Evolutionary conservation across 345 rosid genomes (phyloP).

Genomic region (Citrus reticulata): DNA sequence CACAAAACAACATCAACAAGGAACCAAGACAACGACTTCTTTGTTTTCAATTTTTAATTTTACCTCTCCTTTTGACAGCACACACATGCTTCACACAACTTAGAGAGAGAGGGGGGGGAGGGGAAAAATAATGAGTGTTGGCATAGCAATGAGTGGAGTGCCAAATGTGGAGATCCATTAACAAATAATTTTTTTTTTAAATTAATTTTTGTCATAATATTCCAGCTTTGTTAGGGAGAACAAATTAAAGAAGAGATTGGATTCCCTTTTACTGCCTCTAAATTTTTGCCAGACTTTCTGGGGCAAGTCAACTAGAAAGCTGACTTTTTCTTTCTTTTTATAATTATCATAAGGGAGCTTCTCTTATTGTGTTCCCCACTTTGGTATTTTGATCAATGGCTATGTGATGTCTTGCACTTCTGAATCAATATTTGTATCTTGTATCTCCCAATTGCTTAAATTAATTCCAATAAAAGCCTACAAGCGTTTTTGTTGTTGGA

Average conservation of each 20-base stretch:
- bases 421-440: no score
- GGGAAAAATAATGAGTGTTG: neutral
- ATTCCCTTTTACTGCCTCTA: slow-evolving; percentile 42
- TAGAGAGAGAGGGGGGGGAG: neutral
- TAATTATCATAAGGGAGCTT: neutral
- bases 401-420: slow-evolving; percentile 12
- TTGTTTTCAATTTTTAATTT: slow-evolving; percentile 14
- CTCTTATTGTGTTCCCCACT: slow-evolving; percentile 47
- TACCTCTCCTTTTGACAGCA: slow-evolving; percentile 29
- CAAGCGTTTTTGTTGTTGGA: neutral
- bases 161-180: slow-evolving; percentile 34
- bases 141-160: slow-evolving; percentile 37
- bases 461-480: neutral
- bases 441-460: neutral
- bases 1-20: slow-evolving; percentile 26
- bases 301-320: slow-evolving; percentile 72
- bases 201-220: slow-evolving; percentile 7
- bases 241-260: slow-evolving; percentile 27
- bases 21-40: slow-evolving; percentile 29
- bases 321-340: slow-evolving; percentile 17
- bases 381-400: slow-evolving; percentile 18
- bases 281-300: slow-evolving; percentile 55
- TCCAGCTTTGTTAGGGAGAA: slow-evolving; percentile 11
- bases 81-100: slow-evolving; percentile 27
- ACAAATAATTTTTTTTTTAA: neutral